Percentiles rank a stretch among this genome's conserved stretches.
phyloP scores from a whole-genome alignment of 169 alveolate genomes.

The Cryptosporidium parvum region DNA sequence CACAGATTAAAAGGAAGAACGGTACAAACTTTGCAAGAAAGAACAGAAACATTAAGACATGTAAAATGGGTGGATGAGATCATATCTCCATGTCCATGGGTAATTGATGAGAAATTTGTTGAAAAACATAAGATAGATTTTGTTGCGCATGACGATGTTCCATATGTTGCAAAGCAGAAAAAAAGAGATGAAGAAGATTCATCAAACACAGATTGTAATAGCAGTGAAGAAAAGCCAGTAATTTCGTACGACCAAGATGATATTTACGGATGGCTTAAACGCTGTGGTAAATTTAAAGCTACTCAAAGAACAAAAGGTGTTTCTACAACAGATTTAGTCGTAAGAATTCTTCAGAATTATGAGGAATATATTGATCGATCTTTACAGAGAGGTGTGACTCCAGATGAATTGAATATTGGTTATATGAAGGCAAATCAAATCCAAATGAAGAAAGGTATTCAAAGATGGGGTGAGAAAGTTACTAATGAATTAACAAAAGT shows the following conservation, averaged over 20 bases:
- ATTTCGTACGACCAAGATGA: conserved; percentile 84
- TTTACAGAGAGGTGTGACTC: conserved; percentile 93
- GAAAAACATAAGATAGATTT: conserved; percentile 91
- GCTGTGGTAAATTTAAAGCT: conserved; percentile 90
- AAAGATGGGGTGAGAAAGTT: conserved; percentile 88
- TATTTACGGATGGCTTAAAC: conserved; percentile 91
- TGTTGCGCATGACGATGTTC: conserved; percentile 95
- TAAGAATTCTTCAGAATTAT: conserved; percentile 93
- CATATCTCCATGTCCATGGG: conserved; percentile 97
- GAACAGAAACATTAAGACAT: conserved; percentile 94
- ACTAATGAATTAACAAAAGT: conserved; percentile 88
- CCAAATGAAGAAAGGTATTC: conserved; percentile 88
- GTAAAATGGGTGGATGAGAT: conserved; percentile 98
- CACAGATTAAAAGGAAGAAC: conserved; percentile 92
- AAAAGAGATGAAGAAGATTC: conserved; percentile 74
- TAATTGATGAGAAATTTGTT: conserved; percentile 90
- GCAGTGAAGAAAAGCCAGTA: conserved; percentile 77
- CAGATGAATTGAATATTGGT: conserved; percentile 93
- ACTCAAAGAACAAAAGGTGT: conserved; percentile 95
- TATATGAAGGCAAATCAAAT: conserved; percentile 89
- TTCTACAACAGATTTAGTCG: conserved; percentile 95
- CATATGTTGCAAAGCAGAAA: conserved; percentile 88
- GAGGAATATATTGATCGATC: conserved; percentile 94
- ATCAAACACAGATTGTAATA: conserved; percentile 14
- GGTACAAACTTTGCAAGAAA: conserved; percentile 93